Evolutionary conservation across 1,284 basidiomycete species (phyloP).

Genomic region (Ceratobasidium sp.): DNA sequence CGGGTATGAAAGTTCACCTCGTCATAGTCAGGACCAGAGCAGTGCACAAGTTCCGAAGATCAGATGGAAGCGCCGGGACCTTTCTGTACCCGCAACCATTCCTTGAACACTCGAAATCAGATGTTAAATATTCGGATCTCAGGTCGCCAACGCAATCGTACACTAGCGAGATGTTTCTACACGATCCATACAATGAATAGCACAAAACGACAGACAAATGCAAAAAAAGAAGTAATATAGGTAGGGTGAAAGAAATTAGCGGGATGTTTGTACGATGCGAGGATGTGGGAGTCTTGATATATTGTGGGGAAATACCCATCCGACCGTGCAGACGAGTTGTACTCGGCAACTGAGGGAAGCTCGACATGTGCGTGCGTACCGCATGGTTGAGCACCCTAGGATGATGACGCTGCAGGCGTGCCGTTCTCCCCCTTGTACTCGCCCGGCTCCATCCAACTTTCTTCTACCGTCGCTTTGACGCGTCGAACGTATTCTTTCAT

Average conservation of each 20-base stretch:
- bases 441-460: slow-evolving; percentile 83
- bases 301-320: no score
- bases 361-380: slow-evolving; percentile 9
- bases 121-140: no score
- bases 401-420: slow-evolving; percentile 25
- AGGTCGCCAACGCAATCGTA: not conserved
- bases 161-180: slow-evolving; percentile 19
- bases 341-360: not conserved
- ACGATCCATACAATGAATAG: slow-evolving; percentile 29
- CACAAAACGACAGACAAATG: slow-evolving; percentile 43
- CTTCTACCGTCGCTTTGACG: slow-evolving; percentile 92
- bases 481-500: slow-evolving; percentile 97
- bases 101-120: no score
- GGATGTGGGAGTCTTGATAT: no score
- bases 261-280: slow-evolving; percentile 1
- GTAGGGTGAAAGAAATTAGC: slow-evolving; percentile 20
- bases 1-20: slow-evolving; percentile 9
- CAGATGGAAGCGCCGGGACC: slow-evolving; percentile 27
- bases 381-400: not conserved
- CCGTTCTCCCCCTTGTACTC: slow-evolving; percentile 14
- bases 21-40: slow-evolving; percentile 29
- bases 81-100: not conserved
- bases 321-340: not conserved
- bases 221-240: slow-evolving; percentile 13
- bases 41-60: slow-evolving; percentile 24